Evolutionary conservation across 2,329 filamentous ascomycete genomes (phyloP).

Genomic region (Cercospora canescens): DNA sequence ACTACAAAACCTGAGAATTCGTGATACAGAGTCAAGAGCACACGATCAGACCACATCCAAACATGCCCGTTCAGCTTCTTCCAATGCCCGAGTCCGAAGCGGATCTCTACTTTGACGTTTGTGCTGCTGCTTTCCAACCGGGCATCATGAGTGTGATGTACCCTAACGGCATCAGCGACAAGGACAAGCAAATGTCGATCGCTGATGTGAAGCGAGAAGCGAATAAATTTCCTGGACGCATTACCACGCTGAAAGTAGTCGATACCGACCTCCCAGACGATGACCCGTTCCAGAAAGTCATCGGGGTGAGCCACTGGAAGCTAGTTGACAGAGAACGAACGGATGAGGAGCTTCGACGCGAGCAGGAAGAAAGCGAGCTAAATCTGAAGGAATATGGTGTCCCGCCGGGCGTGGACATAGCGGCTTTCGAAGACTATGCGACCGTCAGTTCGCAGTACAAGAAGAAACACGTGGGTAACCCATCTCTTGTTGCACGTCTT

Average conservation of each 20-base stretch:
- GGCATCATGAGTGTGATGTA: conserved; percentile 34
- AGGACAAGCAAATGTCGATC: conserved; percentile 14
- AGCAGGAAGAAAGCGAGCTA: conserved; percentile 24
- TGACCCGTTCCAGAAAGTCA: conserved; percentile 26
- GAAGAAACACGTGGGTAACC: conserved; percentile 27
- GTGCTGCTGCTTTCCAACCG: conserved; percentile 28
- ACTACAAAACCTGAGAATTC: background rate
- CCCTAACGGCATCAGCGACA: conserved; percentile 28
- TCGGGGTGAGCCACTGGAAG: conserved; percentile 36
- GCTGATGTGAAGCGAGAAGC: conserved; percentile 12
- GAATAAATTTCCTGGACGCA: conserved; percentile 21
- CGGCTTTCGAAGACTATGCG: conserved; percentile 27
- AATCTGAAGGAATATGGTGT: conserved; percentile 21
- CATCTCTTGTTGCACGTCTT: conserved; percentile 33
- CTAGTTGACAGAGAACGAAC: conserved; percentile 29
- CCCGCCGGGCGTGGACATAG: conserved; percentile 22
- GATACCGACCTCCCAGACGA: conserved; percentile 30
- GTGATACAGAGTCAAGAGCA: no score
- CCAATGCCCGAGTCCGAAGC: conserved; percentile 30
- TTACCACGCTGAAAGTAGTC: conserved; percentile 30
- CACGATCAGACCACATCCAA: background rate
- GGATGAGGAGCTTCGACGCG: conserved; percentile 29
- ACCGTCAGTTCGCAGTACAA: conserved; percentile 19
- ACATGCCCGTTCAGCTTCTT: conserved; percentile 33
- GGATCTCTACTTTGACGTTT: conserved; percentile 26